These are phyloP conservation scores for Solanum chilense DNA, from an alignment of 257 asterid species.

Conservation along the genomic window DNA sequence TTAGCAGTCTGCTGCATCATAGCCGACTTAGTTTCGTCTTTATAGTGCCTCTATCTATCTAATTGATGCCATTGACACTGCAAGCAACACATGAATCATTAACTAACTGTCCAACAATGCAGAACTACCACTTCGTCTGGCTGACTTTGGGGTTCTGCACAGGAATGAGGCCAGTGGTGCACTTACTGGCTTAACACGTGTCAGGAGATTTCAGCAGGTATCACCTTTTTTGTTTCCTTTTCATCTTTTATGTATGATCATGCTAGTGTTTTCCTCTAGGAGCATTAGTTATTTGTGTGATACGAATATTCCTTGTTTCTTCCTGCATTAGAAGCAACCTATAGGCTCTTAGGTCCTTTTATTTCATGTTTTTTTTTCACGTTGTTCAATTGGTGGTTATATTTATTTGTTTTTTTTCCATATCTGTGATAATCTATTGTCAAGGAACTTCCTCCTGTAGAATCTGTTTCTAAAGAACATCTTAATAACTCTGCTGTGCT, in stretches of 20 bases:
- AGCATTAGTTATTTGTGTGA: background rate
- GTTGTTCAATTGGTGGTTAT: background rate
- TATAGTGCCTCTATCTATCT: background rate
- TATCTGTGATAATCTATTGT: background rate
- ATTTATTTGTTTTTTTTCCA: background rate
- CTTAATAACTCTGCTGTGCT: background rate
- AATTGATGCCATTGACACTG: background rate
- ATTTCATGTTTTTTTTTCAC: background rate
- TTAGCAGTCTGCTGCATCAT: background rate
- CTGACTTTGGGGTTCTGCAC: constrained; percentile 97
- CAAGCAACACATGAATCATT: background rate
- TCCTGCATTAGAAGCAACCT: background rate
- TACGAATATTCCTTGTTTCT: background rate
- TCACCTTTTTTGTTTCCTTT: background rate
- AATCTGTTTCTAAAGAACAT: background rate
- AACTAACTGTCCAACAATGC: constrained; percentile 12
- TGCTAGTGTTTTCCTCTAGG: background rate
- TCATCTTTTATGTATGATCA: background rate
- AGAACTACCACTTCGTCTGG: constrained; percentile 95
- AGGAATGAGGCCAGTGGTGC: constrained; percentile 99
- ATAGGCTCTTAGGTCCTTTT: background rate
- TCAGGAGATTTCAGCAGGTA: constrained; percentile 99
- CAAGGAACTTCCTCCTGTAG: background rate
- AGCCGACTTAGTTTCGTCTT: background rate
- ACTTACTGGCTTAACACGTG: constrained; percentile 95